Evolutionary conservation across 2,329 filamentous ascomycete species (phyloP).

Genomic region (Fusarium guadeloupense): DNA sequence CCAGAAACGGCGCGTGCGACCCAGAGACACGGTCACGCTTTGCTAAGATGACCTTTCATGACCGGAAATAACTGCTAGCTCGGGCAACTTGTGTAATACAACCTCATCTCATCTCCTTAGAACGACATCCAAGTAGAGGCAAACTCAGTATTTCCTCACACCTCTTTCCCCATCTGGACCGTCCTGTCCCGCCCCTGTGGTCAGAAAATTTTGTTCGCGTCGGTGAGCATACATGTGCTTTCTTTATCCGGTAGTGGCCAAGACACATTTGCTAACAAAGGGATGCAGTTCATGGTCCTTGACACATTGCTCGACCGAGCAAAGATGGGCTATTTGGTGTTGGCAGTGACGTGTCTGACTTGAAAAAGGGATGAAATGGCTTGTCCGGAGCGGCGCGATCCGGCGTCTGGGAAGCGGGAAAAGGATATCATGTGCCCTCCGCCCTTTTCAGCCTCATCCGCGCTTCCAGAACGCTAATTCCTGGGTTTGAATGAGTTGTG

Average conservation of each 20-base stretch:
- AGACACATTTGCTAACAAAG: conserved; percentile 10
- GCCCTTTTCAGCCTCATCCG: conserved; percentile 24
- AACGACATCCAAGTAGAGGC: background rate
- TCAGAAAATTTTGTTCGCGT: conserved; percentile 1
- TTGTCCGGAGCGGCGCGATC: conserved; percentile 30
- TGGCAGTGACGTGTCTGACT: conserved; percentile 4
- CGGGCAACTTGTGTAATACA: background rate
- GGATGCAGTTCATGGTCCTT: conserved; percentile 16
- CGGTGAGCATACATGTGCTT: background rate
- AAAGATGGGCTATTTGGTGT: background rate
- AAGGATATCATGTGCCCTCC: conserved; percentile 13
- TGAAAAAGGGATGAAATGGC: conserved; percentile 12
- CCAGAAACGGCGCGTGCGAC: conserved; percentile 2
- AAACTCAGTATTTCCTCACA: background rate
- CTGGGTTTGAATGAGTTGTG: conserved; percentile 3
- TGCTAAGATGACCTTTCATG: background rate
- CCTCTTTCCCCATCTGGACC: conserved; percentile 10
- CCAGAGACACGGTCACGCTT: background rate
- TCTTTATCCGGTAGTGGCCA: conserved; percentile 5
- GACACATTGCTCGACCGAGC: conserved; percentile 18
- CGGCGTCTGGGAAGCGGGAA: conserved; percentile 20
- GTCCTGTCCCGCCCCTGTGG: conserved; percentile 30
- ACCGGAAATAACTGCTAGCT: background rate
- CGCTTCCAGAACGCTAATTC: conserved; percentile 23
- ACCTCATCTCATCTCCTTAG: background rate